A percentile compares a stretch with the other conserved stretches of the same genome.
Evolutionary conservation across 768 basidiomycete genomes (phyloP).

Genomic region (Hericium erinaceus): DNA sequence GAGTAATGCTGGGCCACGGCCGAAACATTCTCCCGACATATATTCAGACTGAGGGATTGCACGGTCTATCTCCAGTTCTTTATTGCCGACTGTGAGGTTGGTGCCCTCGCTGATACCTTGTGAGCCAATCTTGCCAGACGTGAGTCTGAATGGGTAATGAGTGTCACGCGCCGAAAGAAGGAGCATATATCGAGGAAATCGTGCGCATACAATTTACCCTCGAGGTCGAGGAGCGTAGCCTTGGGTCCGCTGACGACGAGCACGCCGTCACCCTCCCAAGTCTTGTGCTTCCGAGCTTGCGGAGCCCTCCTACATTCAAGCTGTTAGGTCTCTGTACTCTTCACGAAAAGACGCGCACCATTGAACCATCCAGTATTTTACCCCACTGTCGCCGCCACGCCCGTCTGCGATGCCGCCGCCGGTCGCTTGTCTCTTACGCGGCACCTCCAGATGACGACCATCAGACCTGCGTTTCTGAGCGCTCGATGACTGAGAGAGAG

Average conservation of each 20-base stretch:
- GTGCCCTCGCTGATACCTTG: constrained; percentile 27
- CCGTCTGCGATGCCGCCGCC: not conserved
- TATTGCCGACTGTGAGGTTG: constrained; percentile 36
- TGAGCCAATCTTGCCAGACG: constrained; percentile 37
- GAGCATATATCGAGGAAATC: not conserved
- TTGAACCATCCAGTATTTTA: constrained; percentile 69
- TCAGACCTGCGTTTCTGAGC: constrained; percentile 17
- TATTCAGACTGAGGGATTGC: constrained; percentile 45
- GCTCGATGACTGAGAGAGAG: not conserved
- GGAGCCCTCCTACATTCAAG: constrained; percentile 43
- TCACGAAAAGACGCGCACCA: constrained; percentile 35
- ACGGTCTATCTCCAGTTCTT: constrained; percentile 60
- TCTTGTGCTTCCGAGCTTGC: constrained; percentile 78
- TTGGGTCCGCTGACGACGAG: constrained; percentile 37
- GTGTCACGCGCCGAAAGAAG: not conserved
- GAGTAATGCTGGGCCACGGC: constrained; percentile 20
- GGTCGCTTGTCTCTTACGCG: constrained; percentile 3
- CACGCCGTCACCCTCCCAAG: constrained; percentile 82
- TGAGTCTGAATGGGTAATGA: constrained; percentile 30
- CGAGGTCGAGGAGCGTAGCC: constrained; percentile 48
- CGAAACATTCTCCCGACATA: constrained; percentile 59
- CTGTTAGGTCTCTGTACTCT: not conserved
- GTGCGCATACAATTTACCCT: constrained; percentile 51
- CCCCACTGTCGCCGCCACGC: constrained; percentile 14
- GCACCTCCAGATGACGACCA: not conserved